Evolutionary conservation across 78 protist genomes (phyloP).

Genomic region (Creolimax fragrantissima): DNA sequence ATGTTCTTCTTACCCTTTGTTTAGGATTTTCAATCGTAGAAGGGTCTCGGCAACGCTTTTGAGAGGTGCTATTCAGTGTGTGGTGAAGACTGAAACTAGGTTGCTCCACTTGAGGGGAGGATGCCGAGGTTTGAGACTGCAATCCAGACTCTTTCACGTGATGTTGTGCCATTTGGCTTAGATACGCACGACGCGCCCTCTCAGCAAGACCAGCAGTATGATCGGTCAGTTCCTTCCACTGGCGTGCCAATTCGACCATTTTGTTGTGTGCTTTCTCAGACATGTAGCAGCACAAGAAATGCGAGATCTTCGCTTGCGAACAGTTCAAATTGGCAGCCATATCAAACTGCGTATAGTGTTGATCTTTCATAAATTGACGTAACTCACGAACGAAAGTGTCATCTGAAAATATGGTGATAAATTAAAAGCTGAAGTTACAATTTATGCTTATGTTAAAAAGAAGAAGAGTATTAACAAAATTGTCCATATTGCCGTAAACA

Average conservation of each 20-base stretch:
- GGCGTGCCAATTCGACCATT: not conserved
- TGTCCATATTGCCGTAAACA: not conserved
- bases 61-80: too few species aligned
- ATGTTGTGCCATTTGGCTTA: constrained; percentile 3
- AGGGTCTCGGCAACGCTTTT: too few species aligned
- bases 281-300: constrained; percentile 5
- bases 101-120: not conserved
- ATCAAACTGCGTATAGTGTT: not conserved
- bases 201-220: not conserved
- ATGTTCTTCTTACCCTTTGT: not conserved
- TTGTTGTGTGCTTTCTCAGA: not conserved
- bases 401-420: not conserved
- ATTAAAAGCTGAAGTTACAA: not conserved
- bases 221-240: not conserved
- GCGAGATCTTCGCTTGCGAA: constrained; percentile 6
- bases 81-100: not conserved
- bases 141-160: not conserved
- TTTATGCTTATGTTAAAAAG: not conserved
- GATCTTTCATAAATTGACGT: not conserved
- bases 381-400: not conserved
- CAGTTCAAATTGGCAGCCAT: not conserved
- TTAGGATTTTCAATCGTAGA: not conserved
- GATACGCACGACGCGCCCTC: not conserved
- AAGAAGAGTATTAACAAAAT: not conserved
- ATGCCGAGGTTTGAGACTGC: not conserved